phyloP scores from a whole-genome alignment of 2,329 filamentous ascomycete species.

The Aspergillus pseudoterreus region DNA sequence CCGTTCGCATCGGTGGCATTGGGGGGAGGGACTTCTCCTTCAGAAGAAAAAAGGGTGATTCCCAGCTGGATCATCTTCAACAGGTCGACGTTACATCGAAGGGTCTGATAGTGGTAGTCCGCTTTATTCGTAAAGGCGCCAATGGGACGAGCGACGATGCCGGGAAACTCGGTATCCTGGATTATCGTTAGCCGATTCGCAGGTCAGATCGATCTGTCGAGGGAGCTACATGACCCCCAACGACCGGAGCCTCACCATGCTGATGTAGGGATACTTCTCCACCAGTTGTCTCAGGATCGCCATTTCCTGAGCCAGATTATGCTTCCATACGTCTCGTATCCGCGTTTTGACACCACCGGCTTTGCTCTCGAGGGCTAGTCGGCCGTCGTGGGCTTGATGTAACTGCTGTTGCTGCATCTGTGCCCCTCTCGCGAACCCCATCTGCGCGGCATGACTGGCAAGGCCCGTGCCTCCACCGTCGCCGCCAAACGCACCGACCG shows the following conservation, averaged over 20 bases:
- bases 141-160: constrained; percentile 92
- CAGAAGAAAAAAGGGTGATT: constrained; percentile 85
- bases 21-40: constrained; percentile 80
- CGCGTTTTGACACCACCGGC: constrained; percentile 63
- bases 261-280: constrained; percentile 90
- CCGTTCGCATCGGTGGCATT: constrained; percentile 55
- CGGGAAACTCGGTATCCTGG: constrained; percentile 97
- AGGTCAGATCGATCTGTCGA: neutral
- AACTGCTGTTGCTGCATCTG: constrained; percentile 58
- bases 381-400: constrained; percentile 49
- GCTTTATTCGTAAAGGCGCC: constrained; percentile 91
- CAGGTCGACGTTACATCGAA: constrained; percentile 94
- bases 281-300: constrained; percentile 74
- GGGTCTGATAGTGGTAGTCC: constrained; percentile 97
- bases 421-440: constrained; percentile 78
- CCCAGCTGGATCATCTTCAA: constrained; percentile 97
- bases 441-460: constrained; percentile 80
- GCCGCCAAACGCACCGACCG: constrained; percentile 54
- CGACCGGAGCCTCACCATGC: constrained; percentile 68
- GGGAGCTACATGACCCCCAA: neutral
- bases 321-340: constrained; percentile 95
- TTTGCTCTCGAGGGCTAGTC: constrained; percentile 54
- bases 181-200: neutral
- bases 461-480: constrained; percentile 65
- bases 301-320: constrained; percentile 91